phyloP scores from a whole-genome alignment of 1,139 yeast genomes.

The Kodamaea alishanica region DNA sequence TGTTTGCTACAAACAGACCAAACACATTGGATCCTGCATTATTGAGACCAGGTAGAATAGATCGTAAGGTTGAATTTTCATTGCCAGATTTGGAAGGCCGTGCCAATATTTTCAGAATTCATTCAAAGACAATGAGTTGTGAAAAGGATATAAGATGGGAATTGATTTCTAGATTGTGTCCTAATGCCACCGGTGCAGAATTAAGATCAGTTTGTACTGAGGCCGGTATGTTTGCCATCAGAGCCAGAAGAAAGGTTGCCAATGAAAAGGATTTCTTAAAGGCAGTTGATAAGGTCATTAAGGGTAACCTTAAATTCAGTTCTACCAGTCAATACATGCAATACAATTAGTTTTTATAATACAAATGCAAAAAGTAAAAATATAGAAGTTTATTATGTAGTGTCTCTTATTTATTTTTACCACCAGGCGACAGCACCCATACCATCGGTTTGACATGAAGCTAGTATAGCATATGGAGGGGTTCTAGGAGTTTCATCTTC shows the following conservation, averaged over 20 bases:
- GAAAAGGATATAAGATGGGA: slow-evolving; percentile 99
- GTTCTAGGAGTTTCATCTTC: slow-evolving; percentile 30
- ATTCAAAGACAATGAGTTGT: slow-evolving; percentile 94
- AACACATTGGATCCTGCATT: slow-evolving; percentile 97
- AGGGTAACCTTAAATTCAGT: slow-evolving; percentile 96
- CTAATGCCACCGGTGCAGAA: slow-evolving; percentile 98
- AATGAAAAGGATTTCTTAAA: slow-evolving; percentile 95
- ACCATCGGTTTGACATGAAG: slow-evolving; percentile 94
- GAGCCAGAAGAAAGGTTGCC: slow-evolving; percentile 97
- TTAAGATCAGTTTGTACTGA: slow-evolving; percentile 39
- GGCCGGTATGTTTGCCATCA: slow-evolving; percentile 93
- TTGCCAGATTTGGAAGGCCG: slow-evolving; percentile 96
- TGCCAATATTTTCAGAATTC: slow-evolving; percentile 94
- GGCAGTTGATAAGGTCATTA: slow-evolving; percentile 96
- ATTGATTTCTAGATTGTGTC: slow-evolving; percentile 91
- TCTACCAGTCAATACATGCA: slow-evolving; percentile 98
- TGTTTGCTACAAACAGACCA: slow-evolving; percentile 98
- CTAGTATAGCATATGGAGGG: slow-evolving; percentile 80
- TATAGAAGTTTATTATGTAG: too few relatives aligned
- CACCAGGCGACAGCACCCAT: slow-evolving; percentile 97
- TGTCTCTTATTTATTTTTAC: slow-evolving; percentile 45
- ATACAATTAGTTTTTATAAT: slow-evolving; percentile 53
- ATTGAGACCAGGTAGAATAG: slow-evolving; percentile 96
- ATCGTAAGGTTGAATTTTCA: slow-evolving; percentile 94
- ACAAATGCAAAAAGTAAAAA: too few relatives aligned